Base-by-base conservation (phyloP, 371 early-diverging fungal genomes). In the Paraphysoderma sedebokerense region DNA sequence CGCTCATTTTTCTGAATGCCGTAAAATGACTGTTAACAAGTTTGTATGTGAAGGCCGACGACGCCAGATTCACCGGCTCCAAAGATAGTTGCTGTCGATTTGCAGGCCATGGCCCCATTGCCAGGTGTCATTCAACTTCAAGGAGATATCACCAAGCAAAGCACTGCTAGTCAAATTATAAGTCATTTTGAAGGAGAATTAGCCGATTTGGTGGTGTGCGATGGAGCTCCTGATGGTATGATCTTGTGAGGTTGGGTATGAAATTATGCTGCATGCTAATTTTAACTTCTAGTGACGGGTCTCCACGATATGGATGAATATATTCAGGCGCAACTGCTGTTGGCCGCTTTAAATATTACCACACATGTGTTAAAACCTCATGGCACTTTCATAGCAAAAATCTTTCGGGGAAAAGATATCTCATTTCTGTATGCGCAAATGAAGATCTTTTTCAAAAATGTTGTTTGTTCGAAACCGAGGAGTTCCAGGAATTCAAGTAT, bases 301-400 rank as follows among this genome's bases (percentile, higher is more conserved):
- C 72, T 97, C 38, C 98, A 96, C 56, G 98, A 98, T 56, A 81
- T 98, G 76, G 99, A 99, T 70, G 98, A 97, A 63, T 98, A 92
- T 59, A 84, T 97, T 50, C 99, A 99, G 58, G 87, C 90, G 5
- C 91, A 96, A 58, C 71, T 99, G 12, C 58, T 98, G 26, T 65
- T 88, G 29, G 87, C 95, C 4, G 92, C 98, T 6, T 73, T 98
- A 49, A 87, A 88, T 57, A 92, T 98, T 59, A 87, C 96, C 19
- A 81, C 86, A 5, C 83, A 87, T 52, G 85, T 96, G 13, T 71
- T 91, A 44, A 72, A 79, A 26, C 76, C 71, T 0, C 92, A 92
- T 9, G 91, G 92, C 48, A 78, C 85, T 0, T 98, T 96, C 77
- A 84, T 92, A 20, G 92, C 92, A 32, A 97, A 98, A 61, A 97